A percentile compares a stretch with the other conserved stretches of the same genome.
phyloP scores from a whole-genome alignment of 1,284 basidiomycete genomes.

The Trichosporon coremiiforme region DNA sequence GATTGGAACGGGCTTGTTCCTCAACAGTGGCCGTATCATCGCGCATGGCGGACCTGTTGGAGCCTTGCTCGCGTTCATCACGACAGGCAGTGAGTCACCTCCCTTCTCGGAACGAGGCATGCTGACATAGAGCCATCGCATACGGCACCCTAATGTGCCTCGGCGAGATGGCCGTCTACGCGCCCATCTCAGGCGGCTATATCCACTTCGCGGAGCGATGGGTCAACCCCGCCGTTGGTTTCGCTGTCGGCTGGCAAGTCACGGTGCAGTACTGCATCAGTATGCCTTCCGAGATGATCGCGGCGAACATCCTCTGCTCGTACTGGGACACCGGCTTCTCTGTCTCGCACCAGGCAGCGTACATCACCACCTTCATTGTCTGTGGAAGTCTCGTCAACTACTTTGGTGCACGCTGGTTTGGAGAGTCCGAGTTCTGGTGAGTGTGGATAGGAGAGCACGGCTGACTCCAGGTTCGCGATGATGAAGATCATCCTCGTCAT shows the following conservation, averaged over 20 bases:
- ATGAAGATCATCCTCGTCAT: conserved; percentile 73
- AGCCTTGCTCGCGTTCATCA: conserved; percentile 39
- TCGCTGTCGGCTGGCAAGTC: conserved; percentile 40
- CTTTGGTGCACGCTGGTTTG: conserved; percentile 69
- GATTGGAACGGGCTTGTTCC: conserved; percentile 69
- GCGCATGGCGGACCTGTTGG: conserved; percentile 57
- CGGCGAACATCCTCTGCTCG: conserved; percentile 69
- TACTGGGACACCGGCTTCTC: conserved; percentile 66
- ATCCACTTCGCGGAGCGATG: conserved; percentile 44
- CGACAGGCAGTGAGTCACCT: conserved; percentile 2
- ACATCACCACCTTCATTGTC: conserved; percentile 26
- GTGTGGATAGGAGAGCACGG: too few relatives aligned
- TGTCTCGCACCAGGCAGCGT: conserved; percentile 24
- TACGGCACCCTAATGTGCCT: conserved; percentile 40
- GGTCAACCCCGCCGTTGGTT: conserved; percentile 43
- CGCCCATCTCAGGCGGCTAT: conserved; percentile 51
- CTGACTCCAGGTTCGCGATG: conserved; percentile 36
- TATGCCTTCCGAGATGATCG: conserved; percentile 73
- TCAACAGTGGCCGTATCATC: conserved; percentile 68
- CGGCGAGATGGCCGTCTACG: conserved; percentile 51
- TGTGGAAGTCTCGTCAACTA: conserved; percentile 60
- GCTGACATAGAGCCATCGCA: background rate
- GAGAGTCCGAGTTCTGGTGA: conserved; percentile 61
- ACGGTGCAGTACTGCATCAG: conserved; percentile 61
- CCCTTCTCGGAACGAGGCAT: background rate